Evolutionary conservation across 352 stramenopile genomes (phyloP).

Genomic region (Phytophthora agathidicida): DNA sequence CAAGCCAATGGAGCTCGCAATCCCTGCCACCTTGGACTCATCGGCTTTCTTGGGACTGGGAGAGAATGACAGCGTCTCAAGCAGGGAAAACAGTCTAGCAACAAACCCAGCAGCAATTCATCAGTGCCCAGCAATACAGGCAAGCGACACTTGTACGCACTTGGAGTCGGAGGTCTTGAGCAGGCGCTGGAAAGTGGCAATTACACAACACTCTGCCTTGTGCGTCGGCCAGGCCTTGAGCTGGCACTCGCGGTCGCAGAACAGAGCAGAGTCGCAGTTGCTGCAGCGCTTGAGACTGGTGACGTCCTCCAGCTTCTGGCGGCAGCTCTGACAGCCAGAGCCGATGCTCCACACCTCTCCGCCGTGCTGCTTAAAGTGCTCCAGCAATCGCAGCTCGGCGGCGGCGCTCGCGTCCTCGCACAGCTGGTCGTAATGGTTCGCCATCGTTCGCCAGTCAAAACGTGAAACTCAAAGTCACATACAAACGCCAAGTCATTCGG

Average conservation of each 20-base stretch:
- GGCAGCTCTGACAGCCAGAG: conserved; percentile 61
- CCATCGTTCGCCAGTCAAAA: conserved; percentile 20
- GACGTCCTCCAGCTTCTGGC: conserved; percentile 48
- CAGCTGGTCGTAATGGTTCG: conserved; percentile 66
- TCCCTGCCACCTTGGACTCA: conserved; percentile 44
- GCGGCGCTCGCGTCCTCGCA: conserved; percentile 66
- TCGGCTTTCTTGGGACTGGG: conserved; percentile 39
- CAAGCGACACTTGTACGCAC: conserved; percentile 10
- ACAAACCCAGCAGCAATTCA: not conserved
- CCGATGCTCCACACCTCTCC: conserved; percentile 80
- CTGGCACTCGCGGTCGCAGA: conserved; percentile 70
- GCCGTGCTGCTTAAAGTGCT: conserved; percentile 78
- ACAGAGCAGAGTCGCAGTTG: conserved; percentile 63
- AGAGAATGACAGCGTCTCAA: conserved; percentile 50
- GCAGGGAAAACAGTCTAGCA: conserved; percentile 41
- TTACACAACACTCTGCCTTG: conserved; percentile 66
- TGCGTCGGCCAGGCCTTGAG: conserved; percentile 60
- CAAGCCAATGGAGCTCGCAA: conserved; percentile 66
- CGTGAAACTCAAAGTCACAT: not conserved
- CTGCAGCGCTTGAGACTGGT: conserved; percentile 66
- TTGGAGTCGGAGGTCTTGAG: conserved; percentile 17
- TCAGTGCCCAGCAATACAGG: not conserved
- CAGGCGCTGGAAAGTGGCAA: conserved; percentile 55
- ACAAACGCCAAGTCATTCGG: conserved; percentile 28
- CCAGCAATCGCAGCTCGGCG: conserved; percentile 68